Base-by-base conservation (phyloP, 2,329 filamentous ascomycete genomes). In the Colletotrichum sidae region DNA sequence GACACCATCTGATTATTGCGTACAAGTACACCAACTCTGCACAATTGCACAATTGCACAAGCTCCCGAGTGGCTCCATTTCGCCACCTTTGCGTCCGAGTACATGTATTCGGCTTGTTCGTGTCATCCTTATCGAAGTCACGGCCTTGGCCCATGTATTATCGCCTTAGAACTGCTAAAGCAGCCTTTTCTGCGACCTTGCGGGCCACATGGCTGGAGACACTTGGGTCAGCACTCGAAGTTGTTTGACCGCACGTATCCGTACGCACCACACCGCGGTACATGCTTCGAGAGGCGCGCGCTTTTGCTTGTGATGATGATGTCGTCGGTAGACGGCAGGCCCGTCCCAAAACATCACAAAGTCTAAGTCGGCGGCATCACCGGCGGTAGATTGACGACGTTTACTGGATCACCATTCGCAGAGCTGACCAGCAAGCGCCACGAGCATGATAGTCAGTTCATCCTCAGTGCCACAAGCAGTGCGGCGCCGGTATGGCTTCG, bases 31-130 rank as follows among this genome's bases (percentile, higher is more conserved):
- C 25, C 25, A 25, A 25, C 25, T 25, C 25, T 25, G 25, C 25
- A 25, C 25, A 25, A 25, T 15, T 25, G 25, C 25, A 25, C 25
- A 25, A 25, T 15, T 25, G 25, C 25, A 25, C 25, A 25, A 25
- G 25, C 25, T 52, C 64, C 73, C 73, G 69, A 71, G 70, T 72
- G 76, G 77, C 77, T 77, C 74, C 75, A 76, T 79, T 79, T 81
- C 76, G 55, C 55, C 55, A 57, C 55, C 25, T 25, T 25, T 25
- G 25, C 25, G 25, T 25, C 4, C 25, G 25, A 25, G 25, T 25
- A 25, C 25, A 25, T 25, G 25, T 25, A 25, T 25, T 25, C 25
- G 25, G 25, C 25, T 25, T 25, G 25, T 25, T 25, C 25, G 25
- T 25, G 25, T 38, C 49, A 33, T 38, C 34, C 34, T 42, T 39